Evolutionary conservation across 805 yeast genomes (phyloP).

Genomic region (Sugiyamaella floridensis): DNA sequence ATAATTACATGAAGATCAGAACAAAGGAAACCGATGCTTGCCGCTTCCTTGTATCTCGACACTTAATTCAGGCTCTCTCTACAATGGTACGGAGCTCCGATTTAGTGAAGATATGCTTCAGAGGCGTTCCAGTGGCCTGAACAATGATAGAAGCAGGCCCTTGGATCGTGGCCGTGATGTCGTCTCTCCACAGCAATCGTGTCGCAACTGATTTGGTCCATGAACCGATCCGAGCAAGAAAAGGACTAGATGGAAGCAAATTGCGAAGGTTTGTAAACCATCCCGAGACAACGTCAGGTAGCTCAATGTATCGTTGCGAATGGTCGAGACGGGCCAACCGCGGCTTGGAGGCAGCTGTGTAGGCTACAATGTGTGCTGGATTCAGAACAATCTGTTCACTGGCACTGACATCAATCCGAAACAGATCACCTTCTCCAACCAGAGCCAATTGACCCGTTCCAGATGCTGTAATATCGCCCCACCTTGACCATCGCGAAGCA

Average conservation of each 20-base stretch:
- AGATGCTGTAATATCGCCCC: constrained; percentile 28
- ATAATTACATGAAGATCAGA: too few relatives aligned
- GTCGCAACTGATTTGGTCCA: constrained; percentile 12
- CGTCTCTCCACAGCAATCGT: constrained; percentile 24
- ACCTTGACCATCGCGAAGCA: constrained; percentile 17
- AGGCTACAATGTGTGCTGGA: constrained; percentile 40
- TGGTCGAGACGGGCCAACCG: constrained; percentile 3
- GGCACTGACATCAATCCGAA: constrained; percentile 32
- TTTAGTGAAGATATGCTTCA: constrained; percentile 23
- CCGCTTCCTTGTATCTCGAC: too few relatives aligned
- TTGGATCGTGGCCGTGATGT: constrained; percentile 18
- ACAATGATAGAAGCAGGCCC: constrained; percentile 28
- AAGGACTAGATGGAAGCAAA: constrained; percentile 2
- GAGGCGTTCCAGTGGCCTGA: constrained; percentile 22
- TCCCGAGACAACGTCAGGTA: constrained; percentile 1
- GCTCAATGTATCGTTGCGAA: constrained; percentile 3
- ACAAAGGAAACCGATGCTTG: too few relatives aligned
- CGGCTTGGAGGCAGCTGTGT: constrained; percentile 19
- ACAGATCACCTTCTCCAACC: constrained; percentile 36
- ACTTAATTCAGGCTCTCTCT: not conserved
- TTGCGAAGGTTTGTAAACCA: constrained; percentile 6
- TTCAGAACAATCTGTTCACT: constrained; percentile 35
- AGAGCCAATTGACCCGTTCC: constrained; percentile 40
- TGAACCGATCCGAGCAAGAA: not conserved
- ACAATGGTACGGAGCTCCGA: constrained; percentile 18